These are phyloP conservation scores for Helianthus annuus DNA, from an alignment of 129 eudicot species.

Conservation along the genomic window HanXRQr2.0-SUNRISE NC_035433.2:65506997-65507496, in stretches of 20 bases:
- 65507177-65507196: too few relatives aligned
- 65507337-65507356: conserved; percentile 90
- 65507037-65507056: too few relatives aligned
- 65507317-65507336: conserved; percentile 93
- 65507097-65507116: too few relatives aligned
- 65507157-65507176: too few relatives aligned
- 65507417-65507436: background rate
- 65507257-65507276: conserved; percentile 86
- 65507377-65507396: conserved; percentile 89
- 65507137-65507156: too few relatives aligned
- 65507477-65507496: too few relatives aligned
- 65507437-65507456: background rate
- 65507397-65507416: conserved; percentile 97
- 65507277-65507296: conserved; percentile 88
- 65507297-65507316: conserved; percentile 94
- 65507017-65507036: conserved; percentile 70
- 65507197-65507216: background rate
- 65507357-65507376: conserved; percentile 95
- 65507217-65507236: background rate
- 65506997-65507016: conserved; percentile 78
- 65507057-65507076: too few relatives aligned
- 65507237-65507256: conserved; percentile 57
- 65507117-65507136: too few relatives aligned
- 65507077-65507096: too few relatives aligned
- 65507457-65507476: too few relatives aligned